phyloP scores from a whole-genome alignment of 257 asterid genomes.

The Lycium ferocissimum region DNA sequence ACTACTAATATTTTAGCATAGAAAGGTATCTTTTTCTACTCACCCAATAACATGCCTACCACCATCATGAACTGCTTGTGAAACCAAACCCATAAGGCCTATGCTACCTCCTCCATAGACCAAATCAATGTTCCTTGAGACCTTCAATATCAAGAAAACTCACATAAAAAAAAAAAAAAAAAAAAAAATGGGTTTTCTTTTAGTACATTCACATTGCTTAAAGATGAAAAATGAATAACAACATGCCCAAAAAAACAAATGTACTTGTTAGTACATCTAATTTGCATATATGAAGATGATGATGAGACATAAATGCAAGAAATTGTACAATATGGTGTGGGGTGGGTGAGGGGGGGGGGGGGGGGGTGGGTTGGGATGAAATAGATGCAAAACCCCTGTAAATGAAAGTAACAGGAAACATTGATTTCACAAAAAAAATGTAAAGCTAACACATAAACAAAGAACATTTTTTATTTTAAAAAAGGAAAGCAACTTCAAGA shows the following conservation, averaged over 20 bases:
- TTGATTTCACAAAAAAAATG: slow-evolving; percentile 33
- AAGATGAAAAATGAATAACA: slow-evolving; percentile 11
- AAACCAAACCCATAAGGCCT: slow-evolving; percentile 93
- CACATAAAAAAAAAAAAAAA: not conserved
- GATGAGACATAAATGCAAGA: slow-evolving; percentile 37
- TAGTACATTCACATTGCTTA: slow-evolving; percentile 31
- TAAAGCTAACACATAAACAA: slow-evolving; percentile 32
- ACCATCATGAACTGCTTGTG: slow-evolving; percentile 95
- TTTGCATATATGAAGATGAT: slow-evolving; percentile 43
- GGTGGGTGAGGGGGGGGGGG: not conserved
- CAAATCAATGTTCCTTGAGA: slow-evolving; percentile 86
- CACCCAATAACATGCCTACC: slow-evolving; percentile 94
- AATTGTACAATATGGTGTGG: not conserved
- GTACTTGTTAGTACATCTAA: not conserved
- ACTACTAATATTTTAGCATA: slow-evolving; percentile 27
- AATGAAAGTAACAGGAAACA: slow-evolving; percentile 56
- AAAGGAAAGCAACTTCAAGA: slow-evolving; percentile 27
- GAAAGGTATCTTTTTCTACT: slow-evolving; percentile 33
- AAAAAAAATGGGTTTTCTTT: too few species aligned
- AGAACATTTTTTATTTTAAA: slow-evolving; percentile 15
- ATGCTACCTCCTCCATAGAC: slow-evolving; percentile 99
- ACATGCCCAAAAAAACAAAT: slow-evolving; percentile 2
- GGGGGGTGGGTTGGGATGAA: not conserved
- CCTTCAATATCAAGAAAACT: slow-evolving; percentile 51
- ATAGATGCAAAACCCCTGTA: slow-evolving; percentile 35